A percentile compares a stretch with the other conserved stretches of the same genome.
Conservation (phyloP, 345 rosid genomes). For the Hibiscus tridactylites region DNA sequence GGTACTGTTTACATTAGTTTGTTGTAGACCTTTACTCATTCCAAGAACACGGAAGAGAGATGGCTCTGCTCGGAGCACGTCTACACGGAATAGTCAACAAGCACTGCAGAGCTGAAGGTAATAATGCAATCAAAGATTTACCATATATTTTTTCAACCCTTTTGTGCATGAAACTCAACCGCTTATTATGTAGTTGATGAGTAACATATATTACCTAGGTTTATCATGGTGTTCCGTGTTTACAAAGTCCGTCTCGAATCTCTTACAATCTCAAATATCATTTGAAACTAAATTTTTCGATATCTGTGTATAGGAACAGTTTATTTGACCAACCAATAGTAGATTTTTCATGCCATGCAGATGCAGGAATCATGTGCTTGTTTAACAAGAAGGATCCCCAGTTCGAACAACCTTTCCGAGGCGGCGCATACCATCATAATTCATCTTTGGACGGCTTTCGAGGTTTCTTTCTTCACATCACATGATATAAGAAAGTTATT, state of each 20-base stretch:
- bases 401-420: not conserved
- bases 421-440: not conserved
- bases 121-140: conserved; percentile 11
- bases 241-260: not conserved
- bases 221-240: not conserved
- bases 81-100: conserved; percentile 11
- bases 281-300: not conserved
- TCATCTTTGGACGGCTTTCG: not conserved
- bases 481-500: not conserved
- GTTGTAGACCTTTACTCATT: conserved; percentile 46
- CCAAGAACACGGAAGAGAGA: conserved; percentile 40
- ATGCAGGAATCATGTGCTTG: conserved; percentile 3
- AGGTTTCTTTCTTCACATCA: not conserved
- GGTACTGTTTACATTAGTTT: conserved; percentile 40
- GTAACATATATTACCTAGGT: not conserved
- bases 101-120: not conserved
- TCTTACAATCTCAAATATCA: no score
- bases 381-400: not conserved
- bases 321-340: not conserved
- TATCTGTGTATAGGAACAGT: not conserved
- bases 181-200: not conserved
- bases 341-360: not conserved
- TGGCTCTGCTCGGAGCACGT: conserved; percentile 15
- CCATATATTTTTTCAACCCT: not conserved
- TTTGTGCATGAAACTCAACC: not conserved